These are phyloP conservation scores for Colletotrichum falcatum DNA, from an alignment of 2,329 filamentous ascomycete genomes.

Conservation along the genomic window DNA sequence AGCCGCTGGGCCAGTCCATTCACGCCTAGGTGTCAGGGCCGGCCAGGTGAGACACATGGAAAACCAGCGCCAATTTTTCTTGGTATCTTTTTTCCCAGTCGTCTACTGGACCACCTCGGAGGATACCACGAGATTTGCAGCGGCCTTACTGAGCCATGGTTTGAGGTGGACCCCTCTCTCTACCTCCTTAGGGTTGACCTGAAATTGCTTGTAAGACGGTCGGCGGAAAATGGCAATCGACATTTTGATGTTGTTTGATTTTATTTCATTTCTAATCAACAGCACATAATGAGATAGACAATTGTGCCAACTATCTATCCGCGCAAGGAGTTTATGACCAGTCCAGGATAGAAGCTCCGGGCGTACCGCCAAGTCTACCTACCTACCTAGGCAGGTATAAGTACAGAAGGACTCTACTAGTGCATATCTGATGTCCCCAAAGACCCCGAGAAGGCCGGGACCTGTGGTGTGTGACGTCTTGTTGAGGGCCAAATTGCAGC, in stretches of 20 bases:
- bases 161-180: conserved; percentile 15
- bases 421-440: neutral
- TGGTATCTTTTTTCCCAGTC: neutral
- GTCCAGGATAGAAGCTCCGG: neutral
- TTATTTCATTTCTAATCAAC: too few species aligned
- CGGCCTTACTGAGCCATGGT: conserved; percentile 32
- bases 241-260: too few species aligned
- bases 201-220: neutral
- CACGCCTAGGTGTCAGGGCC: neutral
- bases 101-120: conserved; percentile 20
- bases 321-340: too few species aligned
- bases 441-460: conserved; percentile 5
- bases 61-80: conserved; percentile 19
- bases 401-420: neutral
- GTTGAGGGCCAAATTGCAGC: conserved; percentile 10
- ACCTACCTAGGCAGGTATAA: too few species aligned
- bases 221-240: neutral
- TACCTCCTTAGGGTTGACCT: conserved; percentile 8
- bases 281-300: neutral
- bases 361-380: neutral
- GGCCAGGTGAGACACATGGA: conserved; percentile 2
- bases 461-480: conserved; percentile 20
- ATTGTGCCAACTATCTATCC: neutral
- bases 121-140: conserved; percentile 40
- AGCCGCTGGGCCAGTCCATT: conserved; percentile 1